These are phyloP conservation scores for Tolypocladium album DNA, from an alignment of 2,329 filamentous ascomycete species.

Conservation along the genomic window DNA sequence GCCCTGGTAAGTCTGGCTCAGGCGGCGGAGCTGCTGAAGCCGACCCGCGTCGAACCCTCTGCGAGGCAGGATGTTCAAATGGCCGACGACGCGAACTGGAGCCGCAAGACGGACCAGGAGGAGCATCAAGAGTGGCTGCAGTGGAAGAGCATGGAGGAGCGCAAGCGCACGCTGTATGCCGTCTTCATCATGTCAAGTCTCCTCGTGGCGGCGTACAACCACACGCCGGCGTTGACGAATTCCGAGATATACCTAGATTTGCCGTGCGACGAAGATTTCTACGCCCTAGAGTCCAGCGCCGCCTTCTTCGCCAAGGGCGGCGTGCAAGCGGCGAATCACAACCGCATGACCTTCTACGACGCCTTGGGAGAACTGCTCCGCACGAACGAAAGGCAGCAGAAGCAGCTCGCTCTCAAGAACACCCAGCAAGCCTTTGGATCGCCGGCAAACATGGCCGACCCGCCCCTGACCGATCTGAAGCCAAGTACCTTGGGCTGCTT, in stretches of 20 bases:
- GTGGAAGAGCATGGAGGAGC: constrained; percentile 83
- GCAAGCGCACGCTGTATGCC: constrained; percentile 83
- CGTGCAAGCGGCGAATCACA: constrained; percentile 54
- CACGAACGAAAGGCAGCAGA: constrained; percentile 56
- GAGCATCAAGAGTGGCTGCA: constrained; percentile 60
- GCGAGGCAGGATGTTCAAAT: constrained; percentile 46
- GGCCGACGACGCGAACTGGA: constrained; percentile 40
- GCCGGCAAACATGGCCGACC: constrained; percentile 19
- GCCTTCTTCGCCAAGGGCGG: constrained; percentile 73
- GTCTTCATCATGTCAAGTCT: constrained; percentile 89
- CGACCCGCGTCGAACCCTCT: constrained; percentile 31
- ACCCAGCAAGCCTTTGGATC: constrained; percentile 1
- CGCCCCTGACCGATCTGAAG: constrained; percentile 52
- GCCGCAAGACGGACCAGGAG: constrained; percentile 32
- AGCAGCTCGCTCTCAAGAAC: constrained; percentile 31
- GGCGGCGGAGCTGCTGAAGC: constrained; percentile 61
- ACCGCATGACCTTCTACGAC: constrained; percentile 67
- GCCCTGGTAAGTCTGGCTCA: constrained; percentile 84
- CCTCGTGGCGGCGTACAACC: constrained; percentile 85
- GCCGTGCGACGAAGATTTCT: constrained; percentile 88
- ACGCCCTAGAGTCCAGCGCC: constrained; percentile 72
- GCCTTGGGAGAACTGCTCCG: constrained; percentile 73
- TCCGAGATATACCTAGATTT: constrained; percentile 85
- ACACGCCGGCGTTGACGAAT: constrained; percentile 82
- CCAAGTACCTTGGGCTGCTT: constrained; percentile 90